phyloP scores from a whole-genome alignment of 1,284 basidiomycete genomes.

The Tylopilus sp. region DNA sequence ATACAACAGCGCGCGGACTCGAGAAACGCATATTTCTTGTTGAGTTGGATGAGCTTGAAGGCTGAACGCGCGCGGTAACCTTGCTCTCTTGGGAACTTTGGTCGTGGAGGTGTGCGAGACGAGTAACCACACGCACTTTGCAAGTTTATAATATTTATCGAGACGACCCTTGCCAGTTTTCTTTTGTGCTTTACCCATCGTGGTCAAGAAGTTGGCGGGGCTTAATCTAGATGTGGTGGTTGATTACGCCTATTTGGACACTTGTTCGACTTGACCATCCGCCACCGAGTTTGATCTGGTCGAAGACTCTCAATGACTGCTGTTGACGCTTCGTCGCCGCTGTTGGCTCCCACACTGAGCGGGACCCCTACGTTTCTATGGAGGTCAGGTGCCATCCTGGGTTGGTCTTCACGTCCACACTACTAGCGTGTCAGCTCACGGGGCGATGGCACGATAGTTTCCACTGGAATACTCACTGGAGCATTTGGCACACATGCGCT shows the following conservation, averaged over 20 bases:
- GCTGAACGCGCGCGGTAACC: slow-evolving; percentile 99
- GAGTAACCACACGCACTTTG: slow-evolving; percentile 59
- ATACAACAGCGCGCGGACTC: slow-evolving; percentile 92
- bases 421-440: neutral
- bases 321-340: slow-evolving; percentile 26
- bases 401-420: slow-evolving; percentile 18
- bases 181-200: slow-evolving; percentile 79
- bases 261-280: neutral
- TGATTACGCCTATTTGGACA: slow-evolving; percentile 25
- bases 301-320: slow-evolving; percentile 19
- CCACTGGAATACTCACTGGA: slow-evolving; percentile 59
- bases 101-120: slow-evolving; percentile 1
- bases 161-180: slow-evolving; percentile 94
- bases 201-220: neutral
- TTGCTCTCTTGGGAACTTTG: slow-evolving; percentile 71
- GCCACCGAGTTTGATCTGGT: no score
- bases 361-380: slow-evolving; percentile 37
- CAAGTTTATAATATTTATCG: slow-evolving; percentile 94
- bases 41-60: slow-evolving; percentile 99
- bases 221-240: neutral
- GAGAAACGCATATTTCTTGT: slow-evolving; percentile 96
- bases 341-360: slow-evolving; percentile 24
- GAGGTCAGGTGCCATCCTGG: slow-evolving; percentile 37
- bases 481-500: slow-evolving; percentile 74
- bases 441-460: slow-evolving; percentile 38